phyloP scores from a whole-genome alignment of 192 early-diverging fungal genomes.

The Entophlyctis helioformis region DNA sequence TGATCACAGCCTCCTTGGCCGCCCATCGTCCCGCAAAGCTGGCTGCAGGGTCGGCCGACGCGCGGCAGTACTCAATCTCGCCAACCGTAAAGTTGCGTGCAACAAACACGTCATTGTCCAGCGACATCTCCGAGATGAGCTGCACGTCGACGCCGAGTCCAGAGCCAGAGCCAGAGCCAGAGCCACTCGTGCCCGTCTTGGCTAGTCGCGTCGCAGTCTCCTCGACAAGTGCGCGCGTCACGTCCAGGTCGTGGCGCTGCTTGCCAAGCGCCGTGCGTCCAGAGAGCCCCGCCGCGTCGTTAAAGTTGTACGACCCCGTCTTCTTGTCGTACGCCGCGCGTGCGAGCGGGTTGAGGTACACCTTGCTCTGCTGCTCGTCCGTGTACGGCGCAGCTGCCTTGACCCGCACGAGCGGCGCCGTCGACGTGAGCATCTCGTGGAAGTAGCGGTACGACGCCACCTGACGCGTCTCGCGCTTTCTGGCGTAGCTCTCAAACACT shows the following conservation, averaged over 20 bases:
- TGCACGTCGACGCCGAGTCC: constrained; percentile 86
- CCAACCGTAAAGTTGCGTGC: constrained; percentile 79
- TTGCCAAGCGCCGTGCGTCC: constrained; percentile 5
- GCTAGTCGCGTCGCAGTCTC: constrained; percentile 17
- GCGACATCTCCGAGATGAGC: constrained; percentile 65
- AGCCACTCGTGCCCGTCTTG: too few species aligned
- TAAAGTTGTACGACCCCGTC: constrained; percentile 59
- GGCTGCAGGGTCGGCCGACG: constrained; percentile 56
- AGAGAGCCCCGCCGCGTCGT: constrained; percentile 12
- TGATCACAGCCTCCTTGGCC: constrained; percentile 92
- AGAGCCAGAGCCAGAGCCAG: constrained; percentile 26
- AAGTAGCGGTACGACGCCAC: constrained; percentile 76
- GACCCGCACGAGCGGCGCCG: constrained; percentile 69
- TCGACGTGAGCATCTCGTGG: constrained; percentile 78
- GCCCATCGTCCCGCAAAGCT: constrained; percentile 91
- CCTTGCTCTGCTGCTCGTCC: constrained; percentile 59
- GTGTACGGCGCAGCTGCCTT: constrained; percentile 82
- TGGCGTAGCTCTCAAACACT: constrained; percentile 59
- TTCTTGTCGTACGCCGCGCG: constrained; percentile 69
- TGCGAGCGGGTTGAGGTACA: constrained; percentile 80
- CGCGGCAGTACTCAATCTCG: constrained; percentile 71
- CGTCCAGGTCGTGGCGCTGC: constrained; percentile 36
- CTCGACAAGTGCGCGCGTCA: constrained; percentile 34
- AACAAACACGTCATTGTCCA: constrained; percentile 74
- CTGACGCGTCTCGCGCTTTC: constrained; percentile 58